Conservation (phyloP, 805 yeast genomes). For the Kuraishia hungarica region DNA sequence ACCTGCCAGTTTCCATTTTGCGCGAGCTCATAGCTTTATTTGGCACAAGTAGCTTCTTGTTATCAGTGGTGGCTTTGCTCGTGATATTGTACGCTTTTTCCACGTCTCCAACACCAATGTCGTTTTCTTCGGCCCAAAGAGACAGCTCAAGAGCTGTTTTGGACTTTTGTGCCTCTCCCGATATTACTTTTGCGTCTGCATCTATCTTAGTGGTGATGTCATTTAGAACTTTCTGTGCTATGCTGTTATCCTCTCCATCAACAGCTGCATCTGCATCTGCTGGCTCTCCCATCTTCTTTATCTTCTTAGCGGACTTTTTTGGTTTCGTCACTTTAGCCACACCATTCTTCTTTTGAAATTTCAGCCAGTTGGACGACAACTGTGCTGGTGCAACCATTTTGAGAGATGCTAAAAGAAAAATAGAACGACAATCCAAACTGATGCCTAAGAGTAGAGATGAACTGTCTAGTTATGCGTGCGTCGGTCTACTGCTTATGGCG, state of each 20-base stretch:
- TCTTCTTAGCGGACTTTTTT: constrained; percentile 2
- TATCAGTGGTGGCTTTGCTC: constrained; percentile 5
- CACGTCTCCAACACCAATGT: constrained; percentile 11
- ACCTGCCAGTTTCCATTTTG: constrained; percentile 54
- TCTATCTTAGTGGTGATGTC: not conserved
- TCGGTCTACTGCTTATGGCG: too few relatives aligned
- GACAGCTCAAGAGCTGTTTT: constrained; percentile 14
- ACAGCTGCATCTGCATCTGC: not conserved
- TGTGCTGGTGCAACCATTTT: not conserved
- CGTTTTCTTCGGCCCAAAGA: constrained; percentile 20
- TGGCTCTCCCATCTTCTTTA: not conserved
- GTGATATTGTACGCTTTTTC: constrained; percentile 9
- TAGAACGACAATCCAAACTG: too few relatives aligned
- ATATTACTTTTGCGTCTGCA: not conserved
- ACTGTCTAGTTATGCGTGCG: too few relatives aligned
- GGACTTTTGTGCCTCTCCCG: constrained; percentile 1
- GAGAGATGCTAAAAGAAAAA: too few relatives aligned
- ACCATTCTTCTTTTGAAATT: constrained; percentile 14
- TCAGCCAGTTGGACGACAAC: constrained; percentile 26
- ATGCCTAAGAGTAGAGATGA: too few relatives aligned
- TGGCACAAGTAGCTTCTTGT: not conserved
- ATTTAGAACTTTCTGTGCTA: not conserved
- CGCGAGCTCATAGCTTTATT: constrained; percentile 5
- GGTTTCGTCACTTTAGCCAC: constrained; percentile 3
- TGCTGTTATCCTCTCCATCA: constrained; percentile 1